Conservation (phyloP, 768 basidiomycete genomes). For the Psilocybe tampanensis region DNA sequence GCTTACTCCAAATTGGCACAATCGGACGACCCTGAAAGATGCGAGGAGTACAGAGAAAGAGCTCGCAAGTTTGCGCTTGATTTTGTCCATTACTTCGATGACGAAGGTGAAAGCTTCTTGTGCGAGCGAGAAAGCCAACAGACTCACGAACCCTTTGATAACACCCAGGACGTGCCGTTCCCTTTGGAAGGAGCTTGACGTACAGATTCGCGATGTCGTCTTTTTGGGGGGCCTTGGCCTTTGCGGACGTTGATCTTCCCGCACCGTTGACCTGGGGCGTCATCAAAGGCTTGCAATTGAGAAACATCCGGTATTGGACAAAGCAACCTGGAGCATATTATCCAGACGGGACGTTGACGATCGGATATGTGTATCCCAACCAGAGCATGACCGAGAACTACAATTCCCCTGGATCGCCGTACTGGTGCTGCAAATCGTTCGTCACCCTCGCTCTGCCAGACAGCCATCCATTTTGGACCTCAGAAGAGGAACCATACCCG, state of each 20-base stretch:
- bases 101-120: slow-evolving; percentile 69
- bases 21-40: slow-evolving; percentile 62
- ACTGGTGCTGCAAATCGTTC: slow-evolving; percentile 85
- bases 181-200: slow-evolving; percentile 76
- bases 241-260: slow-evolving; percentile 69
- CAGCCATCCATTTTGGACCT: slow-evolving; percentile 73
- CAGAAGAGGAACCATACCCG: slow-evolving; percentile 69
- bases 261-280: slow-evolving; percentile 76
- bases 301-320: slow-evolving; percentile 75
- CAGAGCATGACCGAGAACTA: slow-evolving; percentile 81
- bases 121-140: no score
- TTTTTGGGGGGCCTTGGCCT: slow-evolving; percentile 76
- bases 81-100: slow-evolving; percentile 77
- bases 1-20: slow-evolving; percentile 69
- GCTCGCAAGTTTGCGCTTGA: slow-evolving; percentile 66
- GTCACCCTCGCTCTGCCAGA: slow-evolving; percentile 63
- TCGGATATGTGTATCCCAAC: slow-evolving; percentile 72
- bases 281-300: slow-evolving; percentile 71
- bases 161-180: slow-evolving; percentile 63
- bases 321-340: slow-evolving; percentile 63
- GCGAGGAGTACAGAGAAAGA: slow-evolving; percentile 64
- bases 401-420: slow-evolving; percentile 77
- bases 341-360: slow-evolving; percentile 69
- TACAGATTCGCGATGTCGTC: slow-evolving; percentile 85
- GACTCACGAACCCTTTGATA: not conserved